Evolutionary conservation across 2,329 filamentous ascomycete genomes (phyloP).

Genomic region (Paraphaeosphaeria sporulosa): DNA sequence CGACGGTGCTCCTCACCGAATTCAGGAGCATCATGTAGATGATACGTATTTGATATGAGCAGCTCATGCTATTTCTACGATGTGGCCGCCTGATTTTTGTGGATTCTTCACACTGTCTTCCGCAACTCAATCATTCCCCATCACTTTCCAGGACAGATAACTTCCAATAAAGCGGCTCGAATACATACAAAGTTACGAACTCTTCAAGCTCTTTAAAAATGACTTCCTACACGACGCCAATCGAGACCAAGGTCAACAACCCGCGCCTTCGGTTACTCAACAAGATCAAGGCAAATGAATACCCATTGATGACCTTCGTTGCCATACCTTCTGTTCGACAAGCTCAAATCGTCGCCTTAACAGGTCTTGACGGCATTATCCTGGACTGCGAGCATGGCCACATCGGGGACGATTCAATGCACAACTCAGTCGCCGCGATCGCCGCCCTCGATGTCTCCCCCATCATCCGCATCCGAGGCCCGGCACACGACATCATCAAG

Average conservation of each 20-base stretch:
- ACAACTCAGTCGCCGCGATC: slow-evolving; percentile 65
- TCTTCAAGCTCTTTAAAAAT: slow-evolving; percentile 12
- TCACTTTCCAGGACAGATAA: too few relatives aligned
- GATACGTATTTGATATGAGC: neutral
- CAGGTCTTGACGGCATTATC: slow-evolving; percentile 72
- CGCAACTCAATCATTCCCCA: neutral
- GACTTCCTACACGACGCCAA: slow-evolving; percentile 20
- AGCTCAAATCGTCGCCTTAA: slow-evolving; percentile 65
- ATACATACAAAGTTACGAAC: neutral
- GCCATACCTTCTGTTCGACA: slow-evolving; percentile 57
- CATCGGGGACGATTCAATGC: slow-evolving; percentile 64
- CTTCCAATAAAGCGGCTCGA: too few relatives aligned
- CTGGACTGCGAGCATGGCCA: slow-evolving; percentile 67
- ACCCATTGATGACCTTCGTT: slow-evolving; percentile 59
- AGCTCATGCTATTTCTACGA: neutral
- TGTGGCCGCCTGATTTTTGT: neutral
- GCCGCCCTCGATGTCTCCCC: slow-evolving; percentile 64
- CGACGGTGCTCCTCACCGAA: slow-evolving; percentile 13
- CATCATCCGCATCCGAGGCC: slow-evolving; percentile 62
- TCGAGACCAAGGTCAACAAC: slow-evolving; percentile 41
- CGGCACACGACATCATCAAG: slow-evolving; percentile 58
- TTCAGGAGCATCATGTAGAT: slow-evolving; percentile 3
- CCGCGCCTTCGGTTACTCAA: slow-evolving; percentile 55
- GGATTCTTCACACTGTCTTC: neutral
- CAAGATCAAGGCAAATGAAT: slow-evolving; percentile 49